A percentile compares a stretch with the other conserved stretches of the same genome.
Evolutionary conservation across 108 stramenopile species (phyloP).

Genomic region (Fragilaria radians): DNA sequence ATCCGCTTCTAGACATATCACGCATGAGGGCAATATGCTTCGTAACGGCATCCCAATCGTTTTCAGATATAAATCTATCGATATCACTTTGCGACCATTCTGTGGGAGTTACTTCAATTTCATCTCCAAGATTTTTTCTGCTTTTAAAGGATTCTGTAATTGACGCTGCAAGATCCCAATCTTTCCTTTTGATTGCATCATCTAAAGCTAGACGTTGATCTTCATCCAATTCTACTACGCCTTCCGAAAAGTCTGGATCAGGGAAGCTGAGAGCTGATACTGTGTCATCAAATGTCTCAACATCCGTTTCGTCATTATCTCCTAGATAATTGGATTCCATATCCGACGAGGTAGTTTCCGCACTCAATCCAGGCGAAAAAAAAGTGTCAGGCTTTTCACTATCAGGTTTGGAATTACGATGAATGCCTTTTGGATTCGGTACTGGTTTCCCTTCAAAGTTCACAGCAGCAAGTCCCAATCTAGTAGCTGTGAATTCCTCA

Average conservation of each 20-base stretch:
- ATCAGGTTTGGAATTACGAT: constrained; percentile 1
- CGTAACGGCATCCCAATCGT: constrained; percentile 73
- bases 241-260: constrained; percentile 27
- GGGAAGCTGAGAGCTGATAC: constrained; percentile 43
- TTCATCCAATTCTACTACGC: constrained; percentile 28
- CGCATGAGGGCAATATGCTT: constrained; percentile 64
- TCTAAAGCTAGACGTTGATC: constrained; percentile 33
- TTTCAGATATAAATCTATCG: constrained; percentile 68
- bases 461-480: constrained; percentile 26
- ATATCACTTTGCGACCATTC: constrained; percentile 60
- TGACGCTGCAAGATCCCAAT: constrained; percentile 43
- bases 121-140: background rate
- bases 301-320: constrained; percentile 14
- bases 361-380: background rate
- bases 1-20: too few species aligned
- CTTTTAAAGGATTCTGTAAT: constrained; percentile 27
- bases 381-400: background rate
- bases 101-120: background rate
- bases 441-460: constrained; percentile 16
- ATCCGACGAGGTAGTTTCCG: background rate
- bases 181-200: constrained; percentile 42
- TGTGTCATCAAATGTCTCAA: constrained; percentile 18
- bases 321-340: constrained; percentile 5
- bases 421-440: constrained; percentile 12
- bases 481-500: constrained; percentile 29